A percentile compares a stretch with the other conserved stretches of the same genome.
Conservation (phyloP, 2,329 filamentous ascomycete genomes). For the Capronia coronata region DNA sequence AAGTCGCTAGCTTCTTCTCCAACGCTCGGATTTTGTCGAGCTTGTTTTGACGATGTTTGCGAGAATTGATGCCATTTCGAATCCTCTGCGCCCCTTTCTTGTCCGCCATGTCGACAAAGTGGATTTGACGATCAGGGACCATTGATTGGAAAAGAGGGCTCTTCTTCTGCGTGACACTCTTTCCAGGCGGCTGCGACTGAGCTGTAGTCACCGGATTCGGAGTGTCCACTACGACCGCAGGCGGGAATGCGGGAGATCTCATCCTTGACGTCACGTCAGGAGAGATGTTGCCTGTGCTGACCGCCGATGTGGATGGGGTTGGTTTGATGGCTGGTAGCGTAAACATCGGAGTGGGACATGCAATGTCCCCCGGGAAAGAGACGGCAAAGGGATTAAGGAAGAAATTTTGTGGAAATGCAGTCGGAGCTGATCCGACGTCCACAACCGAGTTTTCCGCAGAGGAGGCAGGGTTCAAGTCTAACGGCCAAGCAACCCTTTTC, state of each 20-base stretch:
- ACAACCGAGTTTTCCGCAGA: not conserved
- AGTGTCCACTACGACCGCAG: too few relatives aligned
- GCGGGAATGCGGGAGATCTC: not conserved
- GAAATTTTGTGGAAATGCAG: conserved; percentile 20
- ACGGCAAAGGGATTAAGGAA: conserved; percentile 26
- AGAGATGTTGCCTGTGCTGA: too few relatives aligned
- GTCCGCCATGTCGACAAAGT: conserved; percentile 28
- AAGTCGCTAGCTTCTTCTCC: conserved; percentile 23
- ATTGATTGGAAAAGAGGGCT: too few relatives aligned
- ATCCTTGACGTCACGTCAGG: not conserved
- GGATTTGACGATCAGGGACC: conserved; percentile 17
- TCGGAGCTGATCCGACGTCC: not conserved
- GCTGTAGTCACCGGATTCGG: too few relatives aligned
- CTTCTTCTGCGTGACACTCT: not conserved
- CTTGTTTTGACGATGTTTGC: conserved; percentile 27
- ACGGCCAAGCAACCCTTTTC: not conserved
- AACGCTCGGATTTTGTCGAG: conserved; percentile 26
- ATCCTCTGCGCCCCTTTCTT: conserved; percentile 26
- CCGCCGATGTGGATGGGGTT: too few relatives aligned
- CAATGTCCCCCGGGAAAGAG: conserved; percentile 24
- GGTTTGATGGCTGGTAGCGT: not conserved
- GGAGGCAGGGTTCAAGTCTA: not conserved
- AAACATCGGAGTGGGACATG: conserved; percentile 11
- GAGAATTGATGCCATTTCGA: conserved; percentile 28
- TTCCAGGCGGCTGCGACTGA: not conserved